These are phyloP conservation scores for Aureobasidium sp. DNA, from an alignment of 2,329 filamentous ascomycete species.

Conservation along the genomic window DNA sequence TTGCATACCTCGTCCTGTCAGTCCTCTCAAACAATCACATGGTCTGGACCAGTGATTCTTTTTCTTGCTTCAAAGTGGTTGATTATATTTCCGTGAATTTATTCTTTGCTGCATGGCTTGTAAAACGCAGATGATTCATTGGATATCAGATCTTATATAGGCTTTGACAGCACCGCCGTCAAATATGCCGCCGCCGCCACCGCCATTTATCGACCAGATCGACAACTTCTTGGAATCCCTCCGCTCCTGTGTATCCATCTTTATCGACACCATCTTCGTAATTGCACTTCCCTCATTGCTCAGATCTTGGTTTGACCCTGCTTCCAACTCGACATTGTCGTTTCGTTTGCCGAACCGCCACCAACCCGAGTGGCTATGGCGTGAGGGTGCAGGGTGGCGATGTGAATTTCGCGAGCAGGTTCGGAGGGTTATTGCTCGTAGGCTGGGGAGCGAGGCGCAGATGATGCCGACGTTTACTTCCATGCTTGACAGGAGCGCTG, in stretches of 20 bases:
- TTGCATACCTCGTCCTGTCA: no score
- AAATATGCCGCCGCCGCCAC: not conserved
- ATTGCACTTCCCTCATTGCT: not conserved
- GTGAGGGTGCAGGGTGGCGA: not conserved
- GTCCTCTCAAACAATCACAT: not conserved
- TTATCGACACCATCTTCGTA: not conserved
- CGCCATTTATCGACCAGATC: not conserved
- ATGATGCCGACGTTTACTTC: conserved; percentile 27
- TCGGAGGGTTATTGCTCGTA: conserved; percentile 24
- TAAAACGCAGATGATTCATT: not conserved
- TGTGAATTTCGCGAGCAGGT: conserved; percentile 15
- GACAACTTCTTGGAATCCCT: not conserved
- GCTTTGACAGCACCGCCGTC: not conserved
- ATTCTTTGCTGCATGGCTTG: not conserved
- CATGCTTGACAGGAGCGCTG: conserved; percentile 23
- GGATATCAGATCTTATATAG: not conserved
- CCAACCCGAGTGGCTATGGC: not conserved
- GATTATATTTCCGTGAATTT: not conserved
- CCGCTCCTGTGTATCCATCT: not conserved
- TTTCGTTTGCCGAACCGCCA: not conserved
- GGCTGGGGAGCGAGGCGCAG: conserved; percentile 25
- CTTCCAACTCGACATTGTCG: not conserved
- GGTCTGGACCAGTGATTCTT: not conserved
- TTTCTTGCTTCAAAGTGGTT: not conserved
- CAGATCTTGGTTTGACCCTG: not conserved